These are phyloP conservation scores for Microbotryum scabiosae DNA, from an alignment of 1,284 basidiomycete species.

Conservation along the genomic window DNA sequence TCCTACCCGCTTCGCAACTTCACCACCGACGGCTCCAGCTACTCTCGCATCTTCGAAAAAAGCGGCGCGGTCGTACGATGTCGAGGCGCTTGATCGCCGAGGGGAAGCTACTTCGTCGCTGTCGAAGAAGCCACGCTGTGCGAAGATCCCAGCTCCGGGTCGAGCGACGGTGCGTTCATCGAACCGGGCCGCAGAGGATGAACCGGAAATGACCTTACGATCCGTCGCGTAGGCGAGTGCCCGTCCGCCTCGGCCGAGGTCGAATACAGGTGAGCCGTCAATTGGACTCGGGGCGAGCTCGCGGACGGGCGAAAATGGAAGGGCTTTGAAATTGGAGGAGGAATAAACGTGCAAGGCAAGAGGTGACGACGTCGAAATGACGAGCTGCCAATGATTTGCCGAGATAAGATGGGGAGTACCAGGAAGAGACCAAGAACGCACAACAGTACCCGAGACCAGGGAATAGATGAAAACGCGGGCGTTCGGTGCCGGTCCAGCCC, in stretches of 20 bases:
- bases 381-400: neutral
- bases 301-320: slow-evolving; percentile 14
- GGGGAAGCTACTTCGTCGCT: neutral
- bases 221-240: slow-evolving; percentile 23
- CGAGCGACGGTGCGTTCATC: slow-evolving; percentile 6
- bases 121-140: slow-evolving; percentile 18
- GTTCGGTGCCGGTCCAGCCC: neutral
- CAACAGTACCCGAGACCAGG: neutral
- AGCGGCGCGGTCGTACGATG: neutral
- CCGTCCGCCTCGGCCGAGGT: slow-evolving; percentile 18
- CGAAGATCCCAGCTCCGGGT: slow-evolving; percentile 19
- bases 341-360: slow-evolving; percentile 17
- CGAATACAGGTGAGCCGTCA: slow-evolving; percentile 19
- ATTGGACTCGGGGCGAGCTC: slow-evolving; percentile 10
- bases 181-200: slow-evolving; percentile 1
- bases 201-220: neutral
- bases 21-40: slow-evolving; percentile 15
- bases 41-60: slow-evolving; percentile 2
- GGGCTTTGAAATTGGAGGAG: neutral
- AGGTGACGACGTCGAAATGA: slow-evolving; percentile 15
- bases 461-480: slow-evolving; percentile 14
- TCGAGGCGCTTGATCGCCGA: no score
- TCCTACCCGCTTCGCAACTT: slow-evolving; percentile 23
- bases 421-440: neutral
- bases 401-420: slow-evolving; percentile 13